These are phyloP conservation scores for Crithidia bombi DNA, from an alignment of 208 protist genomes.

Conservation along the genomic window DNA sequence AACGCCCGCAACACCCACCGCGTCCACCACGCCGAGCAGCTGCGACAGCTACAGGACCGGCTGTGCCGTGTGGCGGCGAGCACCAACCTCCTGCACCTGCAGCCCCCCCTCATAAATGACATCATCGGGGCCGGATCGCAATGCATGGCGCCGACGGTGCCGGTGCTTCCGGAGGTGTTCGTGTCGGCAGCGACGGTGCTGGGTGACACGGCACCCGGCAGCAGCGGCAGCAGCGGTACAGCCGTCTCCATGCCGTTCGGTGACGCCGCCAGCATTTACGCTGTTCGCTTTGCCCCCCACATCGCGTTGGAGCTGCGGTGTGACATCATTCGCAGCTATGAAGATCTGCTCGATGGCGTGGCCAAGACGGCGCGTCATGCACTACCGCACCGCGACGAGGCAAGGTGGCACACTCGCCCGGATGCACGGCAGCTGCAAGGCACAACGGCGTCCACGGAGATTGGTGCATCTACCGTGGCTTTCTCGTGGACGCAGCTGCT, in stretches of 20 bases:
- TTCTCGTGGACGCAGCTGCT: constrained; percentile 21
- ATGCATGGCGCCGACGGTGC: constrained; percentile 56
- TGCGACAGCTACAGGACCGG: constrained; percentile 21
- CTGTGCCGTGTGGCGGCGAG: constrained; percentile 48
- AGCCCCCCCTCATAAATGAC: constrained; percentile 48
- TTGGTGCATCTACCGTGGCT: not conserved
- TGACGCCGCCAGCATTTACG: constrained; percentile 47
- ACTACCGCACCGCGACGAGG: not conserved
- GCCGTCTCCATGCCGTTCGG: constrained; percentile 22
- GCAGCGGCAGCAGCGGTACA: not conserved
- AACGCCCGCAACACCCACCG: constrained; percentile 47
- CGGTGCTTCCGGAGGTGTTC: constrained; percentile 72
- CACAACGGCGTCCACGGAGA: not conserved
- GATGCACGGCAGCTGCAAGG: not conserved
- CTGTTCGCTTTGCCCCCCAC: constrained; percentile 69
- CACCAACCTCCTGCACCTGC: constrained; percentile 43
- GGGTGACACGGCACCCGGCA: not conserved
- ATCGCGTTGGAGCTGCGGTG: constrained; percentile 82
- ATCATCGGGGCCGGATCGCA: constrained; percentile 57
- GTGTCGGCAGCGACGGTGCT: constrained; percentile 11
- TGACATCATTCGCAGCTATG: constrained; percentile 47
- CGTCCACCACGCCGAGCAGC: constrained; percentile 37
- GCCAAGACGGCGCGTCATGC: not conserved
- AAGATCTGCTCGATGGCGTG: constrained; percentile 39
- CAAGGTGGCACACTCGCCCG: too few relatives aligned